Evolutionary conservation across 2,329 filamentous ascomycete species (phyloP).

Genomic region (Chaetothyriales sp.): DNA sequence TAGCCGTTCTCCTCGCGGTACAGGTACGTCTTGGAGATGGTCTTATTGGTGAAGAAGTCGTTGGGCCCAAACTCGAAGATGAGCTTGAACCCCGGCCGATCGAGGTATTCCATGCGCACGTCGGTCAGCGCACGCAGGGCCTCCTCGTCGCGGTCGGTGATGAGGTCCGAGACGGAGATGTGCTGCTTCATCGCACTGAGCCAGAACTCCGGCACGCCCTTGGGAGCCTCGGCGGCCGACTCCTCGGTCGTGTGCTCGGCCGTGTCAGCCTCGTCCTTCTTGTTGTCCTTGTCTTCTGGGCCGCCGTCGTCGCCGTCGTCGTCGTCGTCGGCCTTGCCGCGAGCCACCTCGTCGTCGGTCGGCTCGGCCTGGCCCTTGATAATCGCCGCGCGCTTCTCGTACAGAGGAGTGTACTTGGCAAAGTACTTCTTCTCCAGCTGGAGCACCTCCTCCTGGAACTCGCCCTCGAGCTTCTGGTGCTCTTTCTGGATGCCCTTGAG

Average conservation of each 20-base stretch:
- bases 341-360: conserved; percentile 71
- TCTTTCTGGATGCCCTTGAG: conserved; percentile 98
- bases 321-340: conserved; percentile 67
- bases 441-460: conserved; percentile 97
- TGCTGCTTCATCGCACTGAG: conserved; percentile 99
- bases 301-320: conserved; percentile 39
- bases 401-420: conserved; percentile 93
- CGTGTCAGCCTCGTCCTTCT: conserved; percentile 36
- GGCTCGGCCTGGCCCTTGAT: conserved; percentile 80
- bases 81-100: conserved; percentile 92
- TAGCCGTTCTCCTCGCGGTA: conserved; percentile 99
- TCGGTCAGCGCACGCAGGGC: conserved; percentile 82
- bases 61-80: conserved; percentile 96
- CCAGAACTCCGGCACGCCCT: conserved; percentile 98
- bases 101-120: conserved; percentile 98
- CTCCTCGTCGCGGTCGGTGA: conserved; percentile 91
- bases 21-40: conserved; percentile 93
- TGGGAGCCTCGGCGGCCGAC: conserved; percentile 38
- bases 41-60: conserved; percentile 95
- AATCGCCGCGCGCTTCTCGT: conserved; percentile 86
- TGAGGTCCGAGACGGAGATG: conserved; percentile 91
- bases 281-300: conserved; percentile 37
- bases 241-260: no score
- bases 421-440: conserved; percentile 99
- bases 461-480: conserved; percentile 92